phyloP scores from a whole-genome alignment of 2,329 filamentous ascomycete species.

The Calonectria leucothoes region DNA sequence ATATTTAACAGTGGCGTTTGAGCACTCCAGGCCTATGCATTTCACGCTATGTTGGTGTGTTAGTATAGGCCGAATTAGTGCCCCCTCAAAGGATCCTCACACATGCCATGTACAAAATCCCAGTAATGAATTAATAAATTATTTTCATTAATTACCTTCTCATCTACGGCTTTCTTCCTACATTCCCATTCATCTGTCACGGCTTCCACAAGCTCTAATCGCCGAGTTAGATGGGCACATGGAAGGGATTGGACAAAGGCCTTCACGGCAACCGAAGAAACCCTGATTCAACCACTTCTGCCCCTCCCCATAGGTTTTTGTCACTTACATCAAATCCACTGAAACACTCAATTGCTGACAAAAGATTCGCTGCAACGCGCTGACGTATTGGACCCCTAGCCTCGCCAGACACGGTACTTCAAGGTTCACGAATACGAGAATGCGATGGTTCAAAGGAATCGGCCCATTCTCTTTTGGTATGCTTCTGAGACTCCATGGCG shows the following conservation, averaged over 20 bases:
- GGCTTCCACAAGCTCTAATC: not conserved
- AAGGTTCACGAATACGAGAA: not conserved
- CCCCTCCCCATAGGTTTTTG: rapidly evolving
- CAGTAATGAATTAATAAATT: not conserved
- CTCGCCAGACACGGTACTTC: not conserved
- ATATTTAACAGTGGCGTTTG: not conserved
- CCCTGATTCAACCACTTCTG: no score
- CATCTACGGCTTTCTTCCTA: not conserved
- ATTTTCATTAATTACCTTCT: not conserved
- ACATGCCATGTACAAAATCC: not conserved
- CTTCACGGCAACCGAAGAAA: not conserved
- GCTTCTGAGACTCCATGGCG: rapidly evolving
- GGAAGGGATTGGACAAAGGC: not conserved
- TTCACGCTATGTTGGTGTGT: not conserved
- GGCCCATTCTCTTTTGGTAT: not conserved
- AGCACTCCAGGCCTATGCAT: no score
- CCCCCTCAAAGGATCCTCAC: not conserved
- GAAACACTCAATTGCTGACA: not conserved
- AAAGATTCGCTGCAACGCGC: not conserved
- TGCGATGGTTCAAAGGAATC: not conserved
- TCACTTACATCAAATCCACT: not conserved
- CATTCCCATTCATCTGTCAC: not conserved
- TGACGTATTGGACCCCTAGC: not conserved
- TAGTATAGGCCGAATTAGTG: not conserved
- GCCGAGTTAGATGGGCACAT: not conserved